Conservation (phyloP, 1,284 basidiomycete genomes). For the Ustilago esculenta region DNA sequence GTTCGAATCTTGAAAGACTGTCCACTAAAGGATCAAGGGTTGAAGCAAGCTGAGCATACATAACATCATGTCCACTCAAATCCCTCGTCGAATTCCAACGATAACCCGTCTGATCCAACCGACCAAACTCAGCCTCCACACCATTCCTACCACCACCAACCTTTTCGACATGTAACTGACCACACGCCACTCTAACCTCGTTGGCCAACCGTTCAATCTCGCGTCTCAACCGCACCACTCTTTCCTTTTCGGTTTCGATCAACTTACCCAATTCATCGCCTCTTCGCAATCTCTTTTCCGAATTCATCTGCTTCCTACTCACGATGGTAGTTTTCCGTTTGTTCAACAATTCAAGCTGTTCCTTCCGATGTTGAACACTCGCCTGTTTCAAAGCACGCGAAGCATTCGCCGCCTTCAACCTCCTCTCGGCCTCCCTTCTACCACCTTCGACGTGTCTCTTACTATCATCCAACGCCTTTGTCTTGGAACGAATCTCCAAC, state of each 20-base stretch:
- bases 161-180: constrained; percentile 33
- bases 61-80: constrained; percentile 16
- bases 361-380: constrained; percentile 71
- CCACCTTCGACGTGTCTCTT: constrained; percentile 82
- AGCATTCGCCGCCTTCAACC: constrained; percentile 76
- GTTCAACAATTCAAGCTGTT: constrained; percentile 76
- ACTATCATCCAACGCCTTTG: constrained; percentile 85
- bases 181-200: constrained; percentile 22
- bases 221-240: constrained; percentile 11
- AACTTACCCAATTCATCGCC: constrained; percentile 22
- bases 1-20: constrained; percentile 27
- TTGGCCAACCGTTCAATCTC: constrained; percentile 18
- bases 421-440: constrained; percentile 86
- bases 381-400: constrained; percentile 68
- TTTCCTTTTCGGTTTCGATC: constrained; percentile 19
- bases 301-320: constrained; percentile 45
- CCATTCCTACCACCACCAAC: constrained; percentile 8
- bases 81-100: constrained; percentile 19
- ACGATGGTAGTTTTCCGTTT: constrained; percentile 69
- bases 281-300: constrained; percentile 34
- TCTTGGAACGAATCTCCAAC: constrained; percentile 80
- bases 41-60: constrained; percentile 33
- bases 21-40: constrained; percentile 40
- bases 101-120: constrained; percentile 7
- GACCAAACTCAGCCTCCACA: constrained; percentile 12